Evolutionary conservation across 2,329 filamentous ascomycete species (phyloP).

Genomic region (Drechmeria coniospora): DNA sequence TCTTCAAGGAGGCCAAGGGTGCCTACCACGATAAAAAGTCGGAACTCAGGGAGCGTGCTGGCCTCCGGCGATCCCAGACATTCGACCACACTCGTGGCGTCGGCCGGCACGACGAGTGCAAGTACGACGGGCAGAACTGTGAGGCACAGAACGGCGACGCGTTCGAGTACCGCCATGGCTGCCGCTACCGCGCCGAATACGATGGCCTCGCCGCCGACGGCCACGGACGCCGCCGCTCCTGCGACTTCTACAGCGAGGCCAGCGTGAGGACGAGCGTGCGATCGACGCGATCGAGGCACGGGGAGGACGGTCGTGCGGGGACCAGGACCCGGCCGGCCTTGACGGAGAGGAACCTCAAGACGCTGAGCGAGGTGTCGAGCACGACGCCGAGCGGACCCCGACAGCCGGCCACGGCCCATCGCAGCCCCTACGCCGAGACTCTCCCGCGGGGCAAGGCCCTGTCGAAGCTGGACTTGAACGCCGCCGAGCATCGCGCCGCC

Average conservation of each 20-base stretch:
- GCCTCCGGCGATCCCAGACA: conserved; percentile 46
- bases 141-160: conserved; percentile 13
- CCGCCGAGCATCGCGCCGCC: conserved; percentile 8
- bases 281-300: conserved; percentile 16
- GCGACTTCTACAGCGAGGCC: conserved; percentile 18
- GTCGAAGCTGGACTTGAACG: conserved; percentile 16
- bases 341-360: conserved; percentile 36
- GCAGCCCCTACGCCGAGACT: conserved; percentile 19
- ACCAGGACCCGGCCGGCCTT: conserved; percentile 21
- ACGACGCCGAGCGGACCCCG: conserved; percentile 27
- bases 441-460: conserved; percentile 26
- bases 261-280: conserved; percentile 27
- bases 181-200: conserved; percentile 14
- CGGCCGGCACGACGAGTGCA: conserved; percentile 13
- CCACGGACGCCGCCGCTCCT: conserved; percentile 16
- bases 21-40: conserved; percentile 82
- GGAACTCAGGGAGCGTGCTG: conserved; percentile 47
- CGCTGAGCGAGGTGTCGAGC: conserved; percentile 36
- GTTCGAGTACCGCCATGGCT: conserved; percentile 14
- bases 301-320: not conserved
- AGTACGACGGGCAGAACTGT: conserved; percentile 14
- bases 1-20: conserved; percentile 83
- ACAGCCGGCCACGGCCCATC: conserved; percentile 25
- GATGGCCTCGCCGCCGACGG: conserved; percentile 14
- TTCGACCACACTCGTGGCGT: conserved; percentile 21